Conservation (phyloP, 2,329 filamentous ascomycete genomes). For the Penicillium oxalicum region DNA sequence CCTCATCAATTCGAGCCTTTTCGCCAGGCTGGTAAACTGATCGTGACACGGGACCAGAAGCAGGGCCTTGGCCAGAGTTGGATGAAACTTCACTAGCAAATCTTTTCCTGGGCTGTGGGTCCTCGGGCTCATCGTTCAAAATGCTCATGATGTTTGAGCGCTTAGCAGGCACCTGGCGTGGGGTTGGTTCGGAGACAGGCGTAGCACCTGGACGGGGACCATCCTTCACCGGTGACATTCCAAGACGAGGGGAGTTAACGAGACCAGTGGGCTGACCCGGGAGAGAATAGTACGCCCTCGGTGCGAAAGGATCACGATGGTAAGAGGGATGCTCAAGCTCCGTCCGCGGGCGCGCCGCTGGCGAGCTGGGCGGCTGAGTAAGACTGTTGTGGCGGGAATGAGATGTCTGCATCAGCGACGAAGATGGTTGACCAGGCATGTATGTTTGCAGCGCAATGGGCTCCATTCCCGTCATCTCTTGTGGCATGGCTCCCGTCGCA, state of each 20-base stretch:
- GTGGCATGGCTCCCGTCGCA: constrained; percentile 15
- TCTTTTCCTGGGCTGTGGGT: constrained; percentile 42
- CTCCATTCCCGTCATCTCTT: constrained; percentile 33
- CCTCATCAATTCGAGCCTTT: constrained; percentile 23
- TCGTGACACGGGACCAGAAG: constrained; percentile 23
- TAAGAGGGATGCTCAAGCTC: constrained; percentile 32
- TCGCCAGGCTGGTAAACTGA: constrained; percentile 25
- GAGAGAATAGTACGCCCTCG: constrained; percentile 30
- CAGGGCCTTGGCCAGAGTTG: constrained; percentile 8
- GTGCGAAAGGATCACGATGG: constrained; percentile 32
- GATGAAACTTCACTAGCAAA: constrained; percentile 36
- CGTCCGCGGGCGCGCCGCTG: constrained; percentile 25
- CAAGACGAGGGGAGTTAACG: constrained; percentile 24
- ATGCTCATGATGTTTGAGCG: constrained; percentile 47
- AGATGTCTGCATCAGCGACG: constrained; percentile 22
- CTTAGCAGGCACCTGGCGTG: constrained; percentile 42
- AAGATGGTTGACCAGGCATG: constrained; percentile 24
- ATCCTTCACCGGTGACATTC: constrained; percentile 35
- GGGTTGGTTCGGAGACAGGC: constrained; percentile 25
- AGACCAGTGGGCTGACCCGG: constrained; percentile 22
- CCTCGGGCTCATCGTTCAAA: constrained; percentile 45
- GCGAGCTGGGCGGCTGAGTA: constrained; percentile 32
- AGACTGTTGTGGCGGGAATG: constrained; percentile 36
- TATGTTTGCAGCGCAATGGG: constrained; percentile 28
- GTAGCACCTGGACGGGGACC: constrained; percentile 29